These are phyloP conservation scores for Phaffia australis DNA, from an alignment of 768 basidiomycete species.

Conservation along the genomic window DNA sequence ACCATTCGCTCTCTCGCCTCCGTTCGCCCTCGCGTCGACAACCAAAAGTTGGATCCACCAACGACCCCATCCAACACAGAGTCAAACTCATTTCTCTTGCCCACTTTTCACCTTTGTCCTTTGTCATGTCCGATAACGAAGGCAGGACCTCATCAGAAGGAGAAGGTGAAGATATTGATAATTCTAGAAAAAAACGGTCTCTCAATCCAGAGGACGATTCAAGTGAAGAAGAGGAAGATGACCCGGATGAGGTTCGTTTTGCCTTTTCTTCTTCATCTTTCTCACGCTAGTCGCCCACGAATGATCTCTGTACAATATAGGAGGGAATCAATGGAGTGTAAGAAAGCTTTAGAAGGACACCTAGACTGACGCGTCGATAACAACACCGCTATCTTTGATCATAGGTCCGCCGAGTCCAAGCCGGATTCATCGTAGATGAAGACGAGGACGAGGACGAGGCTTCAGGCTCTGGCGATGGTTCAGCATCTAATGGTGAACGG, in stretches of 20 bases:
- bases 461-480: slow-evolving; percentile 8
- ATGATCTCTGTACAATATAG: background rate
- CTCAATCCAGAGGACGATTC: slow-evolving; percentile 34
- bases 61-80: too few species aligned
- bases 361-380: background rate
- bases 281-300: background rate
- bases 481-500: slow-evolving; percentile 3
- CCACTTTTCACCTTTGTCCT: background rate
- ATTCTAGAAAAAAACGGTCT: slow-evolving; percentile 26
- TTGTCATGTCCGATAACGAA: slow-evolving; percentile 31
- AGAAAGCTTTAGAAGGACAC: background rate
- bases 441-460: slow-evolving; percentile 68
- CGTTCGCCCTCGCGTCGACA: too few species aligned
- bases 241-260: slow-evolving; percentile 57
- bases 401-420: slow-evolving; percentile 53
- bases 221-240: slow-evolving; percentile 52
- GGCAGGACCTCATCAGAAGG: slow-evolving; percentile 32
- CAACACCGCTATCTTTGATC: background rate
- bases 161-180: slow-evolving; percentile 34
- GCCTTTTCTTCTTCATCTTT: background rate
- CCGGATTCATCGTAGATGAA: slow-evolving; percentile 86
- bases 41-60: too few species aligned
- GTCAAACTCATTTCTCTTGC: background rate
- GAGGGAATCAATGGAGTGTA: background rate
- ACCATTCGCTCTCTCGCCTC: slow-evolving; percentile 13